Evolutionary conservation across 805 yeast species (phyloP), one percentile per base, ranked within the genome.

Genomic region (Hemisphaericaspora nanyangensis): DNA sequence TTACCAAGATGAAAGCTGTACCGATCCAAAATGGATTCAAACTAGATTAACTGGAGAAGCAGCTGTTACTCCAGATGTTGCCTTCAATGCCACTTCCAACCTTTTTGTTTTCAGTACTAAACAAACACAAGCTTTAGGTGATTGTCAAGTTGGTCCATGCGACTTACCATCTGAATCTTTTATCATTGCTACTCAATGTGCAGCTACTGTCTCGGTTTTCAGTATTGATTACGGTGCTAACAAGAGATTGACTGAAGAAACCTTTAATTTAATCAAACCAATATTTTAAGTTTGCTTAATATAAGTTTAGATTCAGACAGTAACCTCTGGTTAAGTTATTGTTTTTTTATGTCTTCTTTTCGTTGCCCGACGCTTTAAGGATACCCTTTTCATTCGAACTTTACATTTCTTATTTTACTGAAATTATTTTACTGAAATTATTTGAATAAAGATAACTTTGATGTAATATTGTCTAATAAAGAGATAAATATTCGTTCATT

Each of bases 31-130:
- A 20, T 76, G 57, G 51, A 65, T 61, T 28, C 63, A 56, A 47
- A 54, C 79, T n/a, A 70, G 81, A 59, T 43, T 74, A 38, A 59
- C 73, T 6, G 81, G 81, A 18, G 47, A 52, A 12, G 59, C 56
- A 31, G 55, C 70, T 24, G 34, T 47, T 17, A 54, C 59, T 31
- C 54, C 62, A 26, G 55, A 52, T 40, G 51, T 71, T 43, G 34
- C 28, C 27, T 74, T 63, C 58, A 65, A 76, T 52, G 61, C 55
- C 34, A 63, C 72, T 29, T 37, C 72, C 13, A 67, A 67, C 29
- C 43, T 55, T 11, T 48, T 60, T 39, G 37, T 29, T 11, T 48
- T 34, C 39, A 24, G 36, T 29, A 36, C 44, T 22, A 44, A 41
- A 20, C 18, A 50, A 6, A 47, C 47, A 40, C 35, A 38, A 5